phyloP scores from a whole-genome alignment of 768 basidiomycete species.

The Suillus sp. region DNA sequence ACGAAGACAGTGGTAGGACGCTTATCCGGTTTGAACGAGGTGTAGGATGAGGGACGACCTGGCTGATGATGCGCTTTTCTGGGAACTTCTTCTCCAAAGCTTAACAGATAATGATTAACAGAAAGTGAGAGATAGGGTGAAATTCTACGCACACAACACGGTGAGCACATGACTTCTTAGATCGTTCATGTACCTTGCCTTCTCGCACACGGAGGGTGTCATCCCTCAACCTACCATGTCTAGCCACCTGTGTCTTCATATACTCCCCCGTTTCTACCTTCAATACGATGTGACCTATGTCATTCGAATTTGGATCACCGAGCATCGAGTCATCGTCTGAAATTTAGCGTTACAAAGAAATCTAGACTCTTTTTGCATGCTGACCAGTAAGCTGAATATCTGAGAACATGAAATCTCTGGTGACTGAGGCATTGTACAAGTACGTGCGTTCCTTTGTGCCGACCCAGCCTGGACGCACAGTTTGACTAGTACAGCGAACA shows the following conservation, averaged over 20 bases:
- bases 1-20: constrained; percentile 19
- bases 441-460: not conserved
- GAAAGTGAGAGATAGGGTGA: not conserved
- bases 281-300: constrained; percentile 23
- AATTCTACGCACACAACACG: constrained; percentile 19
- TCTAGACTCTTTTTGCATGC: not conserved
- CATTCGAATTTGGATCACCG: constrained; percentile 9
- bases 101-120: constrained; percentile 5
- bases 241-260: no score
- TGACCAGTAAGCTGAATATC: constrained; percentile 22
- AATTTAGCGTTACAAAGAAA: constrained; percentile 1
- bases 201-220: not conserved
- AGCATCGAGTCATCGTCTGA: constrained; percentile 26
- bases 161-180: constrained; percentile 26
- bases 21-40: not conserved
- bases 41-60: not conserved
- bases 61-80: not conserved
- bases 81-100: constrained; percentile 16
- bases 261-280: constrained; percentile 7
- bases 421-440: not conserved
- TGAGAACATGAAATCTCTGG: constrained; percentile 20
- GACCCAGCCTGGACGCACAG: not conserved
- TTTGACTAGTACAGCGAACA: rapidly evolving
- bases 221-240: rapidly evolving
- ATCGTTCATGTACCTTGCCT: constrained; percentile 22